Base-by-base conservation (phyloP, 2,329 filamentous ascomycete species). In the Sarocladium strictum region DNA sequence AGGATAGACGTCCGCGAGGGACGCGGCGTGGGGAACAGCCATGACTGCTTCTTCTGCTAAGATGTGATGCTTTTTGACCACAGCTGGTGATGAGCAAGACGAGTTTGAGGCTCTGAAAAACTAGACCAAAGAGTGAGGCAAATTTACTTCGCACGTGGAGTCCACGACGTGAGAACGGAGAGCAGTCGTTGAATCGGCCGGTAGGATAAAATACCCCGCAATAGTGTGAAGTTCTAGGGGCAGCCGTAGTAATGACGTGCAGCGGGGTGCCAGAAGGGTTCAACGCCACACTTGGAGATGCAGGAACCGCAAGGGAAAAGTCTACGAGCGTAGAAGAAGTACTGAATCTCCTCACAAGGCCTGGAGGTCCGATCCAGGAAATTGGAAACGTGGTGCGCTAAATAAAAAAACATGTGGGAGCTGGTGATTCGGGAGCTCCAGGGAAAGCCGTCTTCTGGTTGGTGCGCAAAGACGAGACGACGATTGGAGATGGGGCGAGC, bases 1-100 rank as follows among this genome's bases (percentile, higher is more conserved):
- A 19, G 90, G 87, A 73, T 97, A 97, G 66, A 97, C 90, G 67
- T 93, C 87, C 61, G 83, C 76, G 62, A 97, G 77, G 26, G 87
- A 85, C 61, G 79, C 80, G 55, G 89, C 87, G 60, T 87, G 82
- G 57, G 92, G 92, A 53, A 96, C 90, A 14, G 73, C 74, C 82
- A 85, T 71, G 40, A 29, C 53, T 51, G 37, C 37, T 32, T 6
- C 12, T 6, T 32, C 29, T 32, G 29, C n/a, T n/a, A 32, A 32
- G 29, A 7, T 32, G 29, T 32, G n/a, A n/a, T n/a, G n/a, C n/a
- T n/a, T n/a, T n/a, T n/a, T n/a, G n/a, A n/a, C n/a, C n/a, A n/a
- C n/a, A n/a, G n/a, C 29, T 32, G 12, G 29, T 26, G 5, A 50
- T 14, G 1, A 12, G 7, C 41, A 2, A 27, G 33, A 3, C n/a